These are phyloP conservation scores for Akanthomyces lecanii DNA, from an alignment of 2,329 filamentous ascomycete genomes.

Conservation along the genomic window DNA sequence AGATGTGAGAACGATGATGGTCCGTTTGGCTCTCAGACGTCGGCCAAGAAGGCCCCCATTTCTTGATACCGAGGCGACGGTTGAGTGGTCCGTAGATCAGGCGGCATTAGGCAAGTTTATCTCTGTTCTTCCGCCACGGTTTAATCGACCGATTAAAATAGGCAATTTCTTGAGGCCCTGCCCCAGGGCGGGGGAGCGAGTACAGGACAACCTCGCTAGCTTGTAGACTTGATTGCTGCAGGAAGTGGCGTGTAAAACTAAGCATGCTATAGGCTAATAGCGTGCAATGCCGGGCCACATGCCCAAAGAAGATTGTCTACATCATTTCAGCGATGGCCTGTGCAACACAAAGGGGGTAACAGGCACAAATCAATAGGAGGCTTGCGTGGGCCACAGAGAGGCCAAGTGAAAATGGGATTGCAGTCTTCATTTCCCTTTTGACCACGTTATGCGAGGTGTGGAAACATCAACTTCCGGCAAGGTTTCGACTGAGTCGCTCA, in stretches of 20 bases:
- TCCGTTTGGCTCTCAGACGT: neutral
- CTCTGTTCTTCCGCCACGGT: neutral
- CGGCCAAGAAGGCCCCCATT: neutral
- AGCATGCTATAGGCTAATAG: conserved; percentile 5
- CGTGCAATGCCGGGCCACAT: conserved; percentile 1
- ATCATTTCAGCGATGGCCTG: neutral
- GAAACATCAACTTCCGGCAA: neutral
- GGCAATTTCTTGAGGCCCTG: neutral
- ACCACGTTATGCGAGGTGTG: neutral
- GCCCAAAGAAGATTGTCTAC: neutral
- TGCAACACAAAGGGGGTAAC: neutral
- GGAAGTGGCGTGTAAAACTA: neutral
- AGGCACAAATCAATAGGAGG: neutral
- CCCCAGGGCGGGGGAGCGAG: neutral
- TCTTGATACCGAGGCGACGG: too few relatives aligned
- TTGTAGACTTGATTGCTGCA: neutral
- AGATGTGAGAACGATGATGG: neutral
- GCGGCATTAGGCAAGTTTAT: neutral
- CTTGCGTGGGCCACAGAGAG: neutral
- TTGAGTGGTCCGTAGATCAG: neutral
- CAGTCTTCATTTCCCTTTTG: neutral
- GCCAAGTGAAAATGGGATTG: neutral
- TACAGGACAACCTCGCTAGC: neutral
- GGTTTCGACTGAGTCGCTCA: neutral
- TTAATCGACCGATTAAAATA: neutral